Conservation (phyloP, 1,139 yeast genomes). For the Geotrichum reessii region DNA sequence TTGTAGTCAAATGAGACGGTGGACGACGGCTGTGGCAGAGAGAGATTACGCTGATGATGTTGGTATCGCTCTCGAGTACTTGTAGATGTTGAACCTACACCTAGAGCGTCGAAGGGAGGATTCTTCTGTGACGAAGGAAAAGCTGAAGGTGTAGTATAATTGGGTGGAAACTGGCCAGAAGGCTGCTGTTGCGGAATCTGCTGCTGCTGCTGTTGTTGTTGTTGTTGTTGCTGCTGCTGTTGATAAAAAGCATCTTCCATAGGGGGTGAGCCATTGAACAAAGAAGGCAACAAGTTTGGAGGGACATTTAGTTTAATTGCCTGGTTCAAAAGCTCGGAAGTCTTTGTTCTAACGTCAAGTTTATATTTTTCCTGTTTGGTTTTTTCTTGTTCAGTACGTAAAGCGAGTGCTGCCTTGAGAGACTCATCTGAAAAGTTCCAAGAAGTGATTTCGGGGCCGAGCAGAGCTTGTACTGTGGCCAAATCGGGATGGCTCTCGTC, state of each 20-base stretch:
- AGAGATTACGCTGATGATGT: conserved; percentile 28
- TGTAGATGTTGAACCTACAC: conserved; percentile 1
- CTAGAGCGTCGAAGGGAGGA: conserved; percentile 16
- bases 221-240: conserved; percentile 2
- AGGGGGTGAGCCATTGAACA: conserved; percentile 39
- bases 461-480: conserved; percentile 31
- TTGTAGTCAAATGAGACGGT: conserved; percentile 22
- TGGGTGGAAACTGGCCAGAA: not conserved
- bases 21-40: conserved; percentile 28
- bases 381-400: conserved; percentile 71
- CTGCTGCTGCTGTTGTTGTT: not conserved
- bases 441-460: conserved; percentile 49
- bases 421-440: conserved; percentile 65
- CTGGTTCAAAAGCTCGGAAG: conserved; percentile 55
- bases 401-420: conserved; percentile 54
- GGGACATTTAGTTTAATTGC: conserved; percentile 68
- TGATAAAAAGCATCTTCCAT: conserved; percentile 2
- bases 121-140: conserved; percentile 9
- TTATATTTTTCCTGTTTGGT: conserved; percentile 77
- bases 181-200: conserved; percentile 1
- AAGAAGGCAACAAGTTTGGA: conserved; percentile 54
- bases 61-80: conserved; percentile 23
- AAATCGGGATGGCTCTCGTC: conserved; percentile 7
- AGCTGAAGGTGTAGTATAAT: not conserved
- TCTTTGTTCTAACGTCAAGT: conserved; percentile 56